Evolutionary conservation across 2,329 filamentous ascomycete genomes (phyloP).

Genomic region (Cercospora citrullina): DNA sequence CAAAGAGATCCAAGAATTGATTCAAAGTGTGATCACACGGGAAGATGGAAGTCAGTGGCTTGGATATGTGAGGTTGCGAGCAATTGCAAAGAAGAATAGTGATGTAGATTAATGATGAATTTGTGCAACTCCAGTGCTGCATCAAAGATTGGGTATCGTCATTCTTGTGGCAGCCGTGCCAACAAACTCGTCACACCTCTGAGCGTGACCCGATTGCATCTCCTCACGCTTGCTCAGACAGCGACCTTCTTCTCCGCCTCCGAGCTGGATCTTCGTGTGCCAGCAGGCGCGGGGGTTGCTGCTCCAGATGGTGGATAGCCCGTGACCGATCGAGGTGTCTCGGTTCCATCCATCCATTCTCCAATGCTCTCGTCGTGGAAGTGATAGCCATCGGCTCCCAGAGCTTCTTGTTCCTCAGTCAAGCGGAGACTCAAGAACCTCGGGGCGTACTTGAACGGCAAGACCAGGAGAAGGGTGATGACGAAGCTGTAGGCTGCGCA

Average conservation of each 20-base stretch:
- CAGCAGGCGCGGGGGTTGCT: not conserved
- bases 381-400: constrained; percentile 56
- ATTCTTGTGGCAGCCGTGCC: not conserved
- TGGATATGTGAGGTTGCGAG: constrained; percentile 50
- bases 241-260: constrained; percentile 2
- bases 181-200: not conserved
- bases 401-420: constrained; percentile 56
- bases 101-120: constrained; percentile 7
- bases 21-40: constrained; percentile 57
- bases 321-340: constrained; percentile 5
- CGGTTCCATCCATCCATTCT: constrained; percentile 28
- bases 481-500: constrained; percentile 56
- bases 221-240: not conserved
- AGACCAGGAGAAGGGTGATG: constrained; percentile 54
- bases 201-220: not conserved
- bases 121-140: not conserved
- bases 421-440: constrained; percentile 54
- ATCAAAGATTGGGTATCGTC: not conserved
- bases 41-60: constrained; percentile 57
- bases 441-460: constrained; percentile 56
- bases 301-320: constrained; percentile 2
- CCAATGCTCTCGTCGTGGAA: constrained; percentile 58
- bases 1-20: constrained; percentile 55
- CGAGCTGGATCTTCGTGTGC: not conserved
- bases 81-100: constrained; percentile 40